phyloP scores from a whole-genome alignment of 495 filamentous ascomycete species.

The Penicillium parvum region DNA sequence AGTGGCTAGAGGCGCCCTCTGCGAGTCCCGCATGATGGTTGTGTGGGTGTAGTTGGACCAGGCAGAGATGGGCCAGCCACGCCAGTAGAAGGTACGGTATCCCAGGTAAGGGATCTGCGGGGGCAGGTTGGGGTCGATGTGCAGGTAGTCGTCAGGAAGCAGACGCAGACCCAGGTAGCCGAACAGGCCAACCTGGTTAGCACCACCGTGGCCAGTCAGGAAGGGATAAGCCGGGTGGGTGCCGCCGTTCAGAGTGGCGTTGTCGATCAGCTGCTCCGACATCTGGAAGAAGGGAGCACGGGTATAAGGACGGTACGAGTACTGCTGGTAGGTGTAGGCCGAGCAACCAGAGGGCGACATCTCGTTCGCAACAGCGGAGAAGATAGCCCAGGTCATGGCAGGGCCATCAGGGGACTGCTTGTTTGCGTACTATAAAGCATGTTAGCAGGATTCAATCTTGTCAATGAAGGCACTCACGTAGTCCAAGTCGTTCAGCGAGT shows the following conservation, averaged over 20 bases:
- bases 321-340: slow-evolving; percentile 58
- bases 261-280: slow-evolving; percentile 67
- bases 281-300: slow-evolving; percentile 51
- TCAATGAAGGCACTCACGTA: slow-evolving; percentile 38
- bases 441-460: background rate
- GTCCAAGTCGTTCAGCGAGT: slow-evolving; percentile 53
- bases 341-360: slow-evolving; percentile 59
- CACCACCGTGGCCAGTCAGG: slow-evolving; percentile 62
- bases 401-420: slow-evolving; percentile 60
- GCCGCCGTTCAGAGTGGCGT: slow-evolving; percentile 59
- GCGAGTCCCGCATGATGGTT: slow-evolving; percentile 47
- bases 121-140: slow-evolving; percentile 56
- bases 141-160: slow-evolving; percentile 45
- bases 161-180: slow-evolving; percentile 60
- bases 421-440: slow-evolving; percentile 47
- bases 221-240: slow-evolving; percentile 64
- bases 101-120: slow-evolving; percentile 58
- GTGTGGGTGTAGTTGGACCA: slow-evolving; percentile 63
- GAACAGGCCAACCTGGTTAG: slow-evolving; percentile 57
- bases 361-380: slow-evolving; percentile 55
- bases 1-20: slow-evolving; percentile 31
- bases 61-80: slow-evolving; percentile 59
- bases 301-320: slow-evolving; percentile 53
- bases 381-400: slow-evolving; percentile 65
- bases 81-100: slow-evolving; percentile 68